Evolutionary conservation across 176 grass and related monocot species (phyloP), one percentile per base, ranked within the genome.

Genomic region (Microstegium vimineum): DNA sequence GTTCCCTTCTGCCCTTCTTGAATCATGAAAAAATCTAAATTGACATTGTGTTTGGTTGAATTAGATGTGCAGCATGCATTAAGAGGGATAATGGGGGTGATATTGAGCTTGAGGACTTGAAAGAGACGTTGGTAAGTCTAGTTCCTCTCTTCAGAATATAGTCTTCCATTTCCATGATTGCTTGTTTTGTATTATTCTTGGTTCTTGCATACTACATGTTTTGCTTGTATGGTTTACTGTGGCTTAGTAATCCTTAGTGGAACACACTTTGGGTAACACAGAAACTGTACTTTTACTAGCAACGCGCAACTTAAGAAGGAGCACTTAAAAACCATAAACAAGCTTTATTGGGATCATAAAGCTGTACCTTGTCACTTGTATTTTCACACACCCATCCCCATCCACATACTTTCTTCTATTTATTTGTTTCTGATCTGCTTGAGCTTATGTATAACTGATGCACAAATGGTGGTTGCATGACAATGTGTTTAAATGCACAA

Each of bases 11-110:
- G 47, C 61, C 63, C 45, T 81, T 76, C 18, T 75, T 75, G 40
- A 49, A 33, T 8, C 34, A 4, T 66, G 15, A 63, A 9, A 81
- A 22, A 33, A 62, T 61, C 41, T 76, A 52, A 76, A 76, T 14
- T 85, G 26, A 63, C 52, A n/a, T 52, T 49, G 26, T 10, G 7
- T 73, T 76, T 85, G 66, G 25, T 75, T 36, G 14, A 49, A 66
- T 49, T 70, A 89, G 87, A 81, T 89, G 87, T 28, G 76, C 82
- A 47, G 71, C 77, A 63, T 81, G 34, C 63, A 81, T 89, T 76
- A 89, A 62, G 33, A 81, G 71, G 33, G 73, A 71, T 43, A 71
- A 76, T 52, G 87, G 82, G 1, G 10, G 51, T 42, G 41, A 89
- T 70, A 0, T 40, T 27, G 77, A 73, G 14, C 49, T 73, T 42